Evolutionary conservation across 352 stramenopile species (phyloP).

Genomic region (Globisporangium megalacanthum): DNA sequence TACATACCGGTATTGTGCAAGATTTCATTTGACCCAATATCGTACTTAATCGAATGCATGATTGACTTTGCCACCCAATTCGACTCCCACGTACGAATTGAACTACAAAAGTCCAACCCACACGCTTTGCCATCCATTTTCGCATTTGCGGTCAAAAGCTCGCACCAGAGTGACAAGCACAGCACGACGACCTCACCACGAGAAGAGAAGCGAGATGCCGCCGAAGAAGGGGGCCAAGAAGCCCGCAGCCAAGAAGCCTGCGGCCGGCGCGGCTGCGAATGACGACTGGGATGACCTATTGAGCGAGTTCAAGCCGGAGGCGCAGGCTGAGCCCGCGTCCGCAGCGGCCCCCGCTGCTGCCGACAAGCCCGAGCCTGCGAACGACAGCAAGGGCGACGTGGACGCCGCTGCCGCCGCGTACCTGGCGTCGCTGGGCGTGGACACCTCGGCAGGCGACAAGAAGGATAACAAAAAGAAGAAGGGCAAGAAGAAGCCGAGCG

Average conservation of each 20-base stretch:
- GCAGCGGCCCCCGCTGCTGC: neutral
- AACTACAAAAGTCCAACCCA: no score
- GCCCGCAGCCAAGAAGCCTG: constrained; percentile 37
- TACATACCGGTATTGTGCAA: no score
- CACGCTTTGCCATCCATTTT: neutral
- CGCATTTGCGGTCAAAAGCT: no score
- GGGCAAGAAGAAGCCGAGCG: constrained; percentile 62
- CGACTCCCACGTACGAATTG: no score
- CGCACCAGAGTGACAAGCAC: neutral
- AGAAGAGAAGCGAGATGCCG: constrained; percentile 30
- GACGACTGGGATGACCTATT: constrained; percentile 74
- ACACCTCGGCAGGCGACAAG: constrained; percentile 46
- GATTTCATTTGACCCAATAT: no score
- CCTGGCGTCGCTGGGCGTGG: constrained; percentile 68
- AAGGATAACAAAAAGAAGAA: constrained; percentile 82
- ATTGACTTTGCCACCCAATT: no score
- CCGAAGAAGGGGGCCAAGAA: constrained; percentile 82
- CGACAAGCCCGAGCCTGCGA: neutral
- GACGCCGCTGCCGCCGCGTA: constrained; percentile 71
- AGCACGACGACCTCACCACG: neutral
- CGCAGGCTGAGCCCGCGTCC: constrained; percentile 5
- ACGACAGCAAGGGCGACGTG: constrained; percentile 26
- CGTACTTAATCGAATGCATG: no score
- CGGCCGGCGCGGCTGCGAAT: constrained; percentile 27
- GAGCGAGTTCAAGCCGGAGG: constrained; percentile 54